Evolutionary conservation across 2,329 filamentous ascomycete genomes (phyloP).

Genomic region (Trichoderma arundinaceum): DNA sequence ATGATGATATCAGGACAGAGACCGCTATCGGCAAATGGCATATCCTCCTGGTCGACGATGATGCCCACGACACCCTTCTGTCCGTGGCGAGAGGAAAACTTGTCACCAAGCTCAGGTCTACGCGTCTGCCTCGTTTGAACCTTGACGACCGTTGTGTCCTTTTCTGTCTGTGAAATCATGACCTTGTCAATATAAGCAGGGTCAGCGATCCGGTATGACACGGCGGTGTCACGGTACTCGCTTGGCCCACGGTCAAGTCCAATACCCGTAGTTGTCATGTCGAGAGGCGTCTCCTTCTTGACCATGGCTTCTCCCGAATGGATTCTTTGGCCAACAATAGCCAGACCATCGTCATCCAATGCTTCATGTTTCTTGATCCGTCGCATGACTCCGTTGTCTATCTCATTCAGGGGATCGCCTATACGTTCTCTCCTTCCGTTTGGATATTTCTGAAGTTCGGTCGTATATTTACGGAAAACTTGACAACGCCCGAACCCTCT

Average conservation of each 20-base stretch:
- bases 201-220: conserved; percentile 83
- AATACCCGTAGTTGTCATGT: conserved; percentile 74
- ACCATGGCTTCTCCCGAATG: conserved; percentile 83
- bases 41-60: conserved; percentile 94
- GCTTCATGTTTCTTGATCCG: conserved; percentile 71
- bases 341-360: conserved; percentile 85
- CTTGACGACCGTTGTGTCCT: conserved; percentile 86
- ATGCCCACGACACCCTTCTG: conserved; percentile 98
- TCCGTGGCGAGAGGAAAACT: conserved; percentile 97
- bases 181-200: conserved; percentile 95
- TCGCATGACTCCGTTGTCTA: conserved; percentile 65
- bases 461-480: conserved; percentile 93
- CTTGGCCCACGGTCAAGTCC: conserved; percentile 68
- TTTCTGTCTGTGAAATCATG: conserved; percentile 87
- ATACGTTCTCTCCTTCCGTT: conserved; percentile 76
- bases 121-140: conserved; percentile 96
- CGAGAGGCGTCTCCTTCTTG: conserved; percentile 84
- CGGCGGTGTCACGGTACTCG: conserved; percentile 69
- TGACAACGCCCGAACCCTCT: conserved; percentile 96
- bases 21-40: conserved; percentile 91
- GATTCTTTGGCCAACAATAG: conserved; percentile 82
- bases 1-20: conserved; percentile 99
- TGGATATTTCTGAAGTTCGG: conserved; percentile 84
- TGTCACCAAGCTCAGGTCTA: conserved; percentile 93
- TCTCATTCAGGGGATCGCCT: conserved; percentile 58